Evolutionary conservation across 257 asterid genomes (phyloP).

Genomic region (Petunia secreta): DNA sequence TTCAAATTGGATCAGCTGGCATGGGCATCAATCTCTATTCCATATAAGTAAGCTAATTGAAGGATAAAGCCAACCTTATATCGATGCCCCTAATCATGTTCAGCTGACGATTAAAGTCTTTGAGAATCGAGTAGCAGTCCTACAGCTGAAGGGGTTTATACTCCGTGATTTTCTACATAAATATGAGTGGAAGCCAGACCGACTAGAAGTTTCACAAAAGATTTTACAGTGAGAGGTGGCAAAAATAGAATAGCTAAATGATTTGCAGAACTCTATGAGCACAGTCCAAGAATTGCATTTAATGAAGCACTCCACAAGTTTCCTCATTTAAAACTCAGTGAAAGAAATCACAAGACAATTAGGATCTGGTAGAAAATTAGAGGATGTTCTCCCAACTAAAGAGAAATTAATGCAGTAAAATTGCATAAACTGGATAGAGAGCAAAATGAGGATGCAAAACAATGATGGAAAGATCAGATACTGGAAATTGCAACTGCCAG

Average conservation of each 20-base stretch:
- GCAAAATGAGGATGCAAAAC: background rate
- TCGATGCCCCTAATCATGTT: background rate
- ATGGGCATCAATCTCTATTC: slow-evolving; percentile 12
- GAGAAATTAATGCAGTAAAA: background rate
- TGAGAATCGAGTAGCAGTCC: background rate
- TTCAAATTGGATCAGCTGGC: slow-evolving; percentile 4
- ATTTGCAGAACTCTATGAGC: slow-evolving; percentile 10
- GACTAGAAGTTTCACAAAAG: background rate
- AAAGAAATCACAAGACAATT: background rate
- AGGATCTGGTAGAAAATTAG: background rate
- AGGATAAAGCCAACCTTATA: background rate
- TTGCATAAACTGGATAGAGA: background rate
- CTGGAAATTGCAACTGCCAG: background rate
- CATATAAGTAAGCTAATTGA: background rate
- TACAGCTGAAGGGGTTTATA: background rate
- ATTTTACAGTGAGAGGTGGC: background rate
- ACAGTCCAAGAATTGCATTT: background rate
- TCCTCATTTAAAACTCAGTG: background rate
- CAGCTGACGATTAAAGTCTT: background rate
- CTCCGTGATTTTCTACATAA: background rate
- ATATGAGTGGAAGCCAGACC: background rate
- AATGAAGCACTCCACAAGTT: background rate
- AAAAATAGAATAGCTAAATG: background rate
- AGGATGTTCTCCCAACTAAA: background rate
- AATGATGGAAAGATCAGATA: background rate